Evolutionary conservation across 768 basidiomycete species (phyloP), one percentile per base, ranked within the genome.

Genomic region (Lanmaoa rubissima): DNA sequence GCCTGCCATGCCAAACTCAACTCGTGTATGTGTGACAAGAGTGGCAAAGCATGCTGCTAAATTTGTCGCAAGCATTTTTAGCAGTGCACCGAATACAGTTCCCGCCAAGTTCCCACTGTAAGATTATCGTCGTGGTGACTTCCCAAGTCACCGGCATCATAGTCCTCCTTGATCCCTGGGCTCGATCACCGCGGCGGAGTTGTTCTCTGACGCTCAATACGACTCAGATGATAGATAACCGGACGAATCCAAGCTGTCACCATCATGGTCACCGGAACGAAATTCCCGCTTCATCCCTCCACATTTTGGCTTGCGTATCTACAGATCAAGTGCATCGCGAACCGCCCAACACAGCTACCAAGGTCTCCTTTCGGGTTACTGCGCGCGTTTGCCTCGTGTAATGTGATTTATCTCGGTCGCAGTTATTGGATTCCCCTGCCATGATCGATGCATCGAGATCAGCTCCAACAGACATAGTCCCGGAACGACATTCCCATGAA

Each of bases 41-140:
- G 44, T 36, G 35, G 31, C 24, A 39, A 59, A 51, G 32, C 35
- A 38, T 40, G 56, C 51, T 57, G 55, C 60, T 48, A 65, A 55
- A 60, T 58, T 36, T 19, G 55, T 61, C 54, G 12, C 54, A 52
- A 52, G 59, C 42, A 41, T 48, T 54, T 51, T 21, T 32, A 21
- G 32, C 6, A 48, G 19, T 17, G 26, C 26, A 26, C 19, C 34
- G 11, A 19, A 50, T 34, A 6, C 28, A n/a, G n/a, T n/a, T n/a
- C n/a, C n/a, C n/a, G n/a, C n/a, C n/a, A 34, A 24, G 39, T 36
- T 46, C 36, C 56, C 43, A 50, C 47, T 42, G 46, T 55, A 35
- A 53, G 62, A 65, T 60, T 26, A 51, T 57, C 42, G 43, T 58
- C 34, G 36, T 59, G 70, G 68, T 48, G 26, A 61, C 49, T 60